Evolutionary conservation across 495 filamentous ascomycete genomes (phyloP).

Genomic region (Astrocystis sublimbata): DNA sequence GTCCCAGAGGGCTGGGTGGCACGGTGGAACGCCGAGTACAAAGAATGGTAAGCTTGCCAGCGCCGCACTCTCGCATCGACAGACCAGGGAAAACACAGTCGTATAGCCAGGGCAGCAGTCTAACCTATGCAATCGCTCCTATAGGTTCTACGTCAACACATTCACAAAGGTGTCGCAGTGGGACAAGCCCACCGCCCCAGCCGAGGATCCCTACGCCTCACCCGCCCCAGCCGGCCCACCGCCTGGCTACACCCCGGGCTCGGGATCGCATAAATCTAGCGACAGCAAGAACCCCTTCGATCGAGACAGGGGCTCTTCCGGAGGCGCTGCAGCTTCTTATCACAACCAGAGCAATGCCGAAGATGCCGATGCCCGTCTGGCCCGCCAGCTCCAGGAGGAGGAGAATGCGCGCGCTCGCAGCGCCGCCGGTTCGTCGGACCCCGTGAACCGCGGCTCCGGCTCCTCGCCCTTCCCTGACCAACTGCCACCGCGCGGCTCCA

Average conservation of each 20-base stretch:
- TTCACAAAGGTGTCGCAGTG: slow-evolving; percentile 86
- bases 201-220: slow-evolving; percentile 48
- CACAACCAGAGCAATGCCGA: too few species aligned
- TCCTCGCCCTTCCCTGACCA: slow-evolving; percentile 36
- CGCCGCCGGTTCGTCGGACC: slow-evolving; percentile 27
- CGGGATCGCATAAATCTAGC: slow-evolving; percentile 35
- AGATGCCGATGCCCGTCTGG: slow-evolving; percentile 72
- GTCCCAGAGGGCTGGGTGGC: slow-evolving; percentile 89
- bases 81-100: not conserved
- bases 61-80: not conserved
- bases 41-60: slow-evolving; percentile 64
- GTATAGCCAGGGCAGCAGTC: slow-evolving; percentile 26
- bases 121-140: slow-evolving; percentile 1
- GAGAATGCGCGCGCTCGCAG: slow-evolving; percentile 64
- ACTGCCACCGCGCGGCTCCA: slow-evolving; percentile 38
- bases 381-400: slow-evolving; percentile 77
- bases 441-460: slow-evolving; percentile 15
- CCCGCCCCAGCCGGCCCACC: slow-evolving; percentile 58
- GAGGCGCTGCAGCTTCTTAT: slow-evolving; percentile 15
- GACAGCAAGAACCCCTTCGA: slow-evolving; percentile 61
- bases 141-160: slow-evolving; percentile 85
- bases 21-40: slow-evolving; percentile 72
- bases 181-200: slow-evolving; percentile 70
- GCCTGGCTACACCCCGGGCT: slow-evolving; percentile 61
- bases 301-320: slow-evolving; percentile 54